Conservation (phyloP, 495 filamentous ascomycete species). For the Friedmanniomyces endolithicus region DNA sequence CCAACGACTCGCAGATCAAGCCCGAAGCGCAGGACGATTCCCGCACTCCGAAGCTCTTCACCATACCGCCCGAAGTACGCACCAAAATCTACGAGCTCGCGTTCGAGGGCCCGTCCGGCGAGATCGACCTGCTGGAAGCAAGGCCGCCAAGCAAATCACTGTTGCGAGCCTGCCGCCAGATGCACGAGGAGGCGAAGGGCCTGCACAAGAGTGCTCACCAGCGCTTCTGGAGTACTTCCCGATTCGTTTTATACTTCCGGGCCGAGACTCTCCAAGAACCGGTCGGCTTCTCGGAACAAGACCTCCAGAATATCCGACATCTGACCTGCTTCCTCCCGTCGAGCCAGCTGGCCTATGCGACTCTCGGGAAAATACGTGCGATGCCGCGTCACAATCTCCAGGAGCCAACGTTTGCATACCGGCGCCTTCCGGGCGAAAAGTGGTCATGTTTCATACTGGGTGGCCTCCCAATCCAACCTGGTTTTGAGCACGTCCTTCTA, state of each 20-base stretch:
- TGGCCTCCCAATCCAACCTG: no score
- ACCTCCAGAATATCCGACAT: neutral
- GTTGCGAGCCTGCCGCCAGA: neutral
- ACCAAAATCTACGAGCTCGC: neutral
- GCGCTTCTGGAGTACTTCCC: neutral
- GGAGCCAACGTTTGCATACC: no score
- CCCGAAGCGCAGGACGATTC: neutral
- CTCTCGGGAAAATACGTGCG: neutral
- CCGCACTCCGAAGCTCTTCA: neutral
- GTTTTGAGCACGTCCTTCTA: no score
- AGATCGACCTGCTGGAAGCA: neutral
- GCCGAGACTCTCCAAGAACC: no score
- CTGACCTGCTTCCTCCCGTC: neutral
- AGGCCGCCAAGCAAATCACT: neutral
- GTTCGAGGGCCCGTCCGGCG: neutral
- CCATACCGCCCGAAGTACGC: neutral
- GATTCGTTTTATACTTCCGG: no score
- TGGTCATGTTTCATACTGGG: no score
- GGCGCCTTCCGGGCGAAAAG: no score
- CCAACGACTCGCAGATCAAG: neutral
- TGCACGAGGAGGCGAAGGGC: neutral
- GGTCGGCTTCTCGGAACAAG: neutral
- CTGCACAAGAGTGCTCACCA: neutral
- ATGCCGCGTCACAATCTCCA: neutral
- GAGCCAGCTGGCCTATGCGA: no score